Evolutionary conservation across 225 moss, liverwort and hornwort species (phyloP).

Genomic region (Straminergon stramineum): DNA sequence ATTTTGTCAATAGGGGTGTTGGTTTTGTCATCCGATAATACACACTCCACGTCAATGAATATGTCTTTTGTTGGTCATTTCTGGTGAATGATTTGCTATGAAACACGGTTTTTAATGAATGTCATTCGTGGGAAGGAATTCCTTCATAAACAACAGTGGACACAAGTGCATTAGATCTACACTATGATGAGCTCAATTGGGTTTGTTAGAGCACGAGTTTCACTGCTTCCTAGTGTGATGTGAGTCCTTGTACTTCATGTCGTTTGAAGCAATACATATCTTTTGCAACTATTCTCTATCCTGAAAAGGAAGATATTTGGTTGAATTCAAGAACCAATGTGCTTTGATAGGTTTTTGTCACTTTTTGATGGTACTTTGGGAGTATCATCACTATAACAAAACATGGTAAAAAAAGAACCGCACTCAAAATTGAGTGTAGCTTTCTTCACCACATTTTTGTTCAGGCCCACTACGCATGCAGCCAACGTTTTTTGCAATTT

Average conservation of each 20-base stretch:
- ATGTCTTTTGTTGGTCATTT: background rate
- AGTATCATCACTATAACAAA: too few relatives aligned
- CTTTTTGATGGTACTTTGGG: background rate
- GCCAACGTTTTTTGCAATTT: too few relatives aligned
- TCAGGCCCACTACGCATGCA: too few relatives aligned
- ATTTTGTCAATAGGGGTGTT: background rate
- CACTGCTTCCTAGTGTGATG: slow-evolving; percentile 51
- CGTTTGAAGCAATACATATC: background rate
- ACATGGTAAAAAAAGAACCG: too few relatives aligned
- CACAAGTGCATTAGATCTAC: slow-evolving; percentile 46
- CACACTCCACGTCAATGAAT: background rate
- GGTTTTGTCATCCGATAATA: background rate
- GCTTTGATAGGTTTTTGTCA: background rate
- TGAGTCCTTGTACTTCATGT: background rate
- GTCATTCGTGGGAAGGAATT: slow-evolving; percentile 65
- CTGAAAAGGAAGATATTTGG: background rate
- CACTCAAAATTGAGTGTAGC: too few relatives aligned
- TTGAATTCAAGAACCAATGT: background rate
- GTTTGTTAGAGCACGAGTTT: slow-evolving; percentile 66
- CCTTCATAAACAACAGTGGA: slow-evolving; percentile 71
- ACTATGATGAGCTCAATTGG: slow-evolving; percentile 67
- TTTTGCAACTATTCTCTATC: background rate
- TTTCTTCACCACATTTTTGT: too few relatives aligned
- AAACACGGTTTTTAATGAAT: slow-evolving; percentile 59
- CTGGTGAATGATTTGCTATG: slow-evolving; percentile 20